Base-by-base conservation (phyloP, 805 yeast species). In the Starmerella lactis-condensi region DNA sequence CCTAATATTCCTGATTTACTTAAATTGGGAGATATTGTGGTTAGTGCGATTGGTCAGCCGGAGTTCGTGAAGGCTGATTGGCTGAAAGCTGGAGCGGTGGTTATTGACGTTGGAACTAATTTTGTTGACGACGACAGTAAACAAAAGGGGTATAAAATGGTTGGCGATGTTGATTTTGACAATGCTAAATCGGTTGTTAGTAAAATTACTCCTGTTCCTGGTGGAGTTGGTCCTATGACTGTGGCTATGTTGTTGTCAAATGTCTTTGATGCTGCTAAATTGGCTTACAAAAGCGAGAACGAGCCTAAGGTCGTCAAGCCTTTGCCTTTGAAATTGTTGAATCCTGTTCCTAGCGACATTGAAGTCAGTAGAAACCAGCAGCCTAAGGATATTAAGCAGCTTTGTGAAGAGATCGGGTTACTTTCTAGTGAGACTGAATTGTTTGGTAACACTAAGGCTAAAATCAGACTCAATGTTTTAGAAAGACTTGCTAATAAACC, bases 181-280 rank as follows among this genome's bases (percentile, higher is more conserved):
- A 58, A 71, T 19, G 83, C 79, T 33, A 54, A 62, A 35, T 52
- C 60, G 31, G 64, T 62, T 32, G 89, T 83, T 3, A 57, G 72
- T 9, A 67, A 64, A 44, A 67, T 89, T 40, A 83, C 96, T 5
- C 98, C 98, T 12, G 98, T 85, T 34, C 98, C 98, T 20, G 96
- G 96, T 51, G 96, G 96, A 46, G 96, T 85, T 40, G 98, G 98
- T 24, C 98, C 98, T 41, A 85, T 85, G 96, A 85, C 98, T 17
- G 95, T 85, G 29, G 93, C 93, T 24, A 82, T 83, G 94, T 68
- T 85, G 38, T 67, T 83, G 39, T 67, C 75, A 41, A 85, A 89
- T 49, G 85, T 85, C 8, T 61, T 72, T 35, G 64, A 67, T 41
- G 79, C 93, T 31, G 93, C 96, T 14, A 63, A 74, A 45, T 58